Evolutionary conservation across 1,284 basidiomycete genomes (phyloP).

Genomic region (Athelia psychrophila): DNA sequence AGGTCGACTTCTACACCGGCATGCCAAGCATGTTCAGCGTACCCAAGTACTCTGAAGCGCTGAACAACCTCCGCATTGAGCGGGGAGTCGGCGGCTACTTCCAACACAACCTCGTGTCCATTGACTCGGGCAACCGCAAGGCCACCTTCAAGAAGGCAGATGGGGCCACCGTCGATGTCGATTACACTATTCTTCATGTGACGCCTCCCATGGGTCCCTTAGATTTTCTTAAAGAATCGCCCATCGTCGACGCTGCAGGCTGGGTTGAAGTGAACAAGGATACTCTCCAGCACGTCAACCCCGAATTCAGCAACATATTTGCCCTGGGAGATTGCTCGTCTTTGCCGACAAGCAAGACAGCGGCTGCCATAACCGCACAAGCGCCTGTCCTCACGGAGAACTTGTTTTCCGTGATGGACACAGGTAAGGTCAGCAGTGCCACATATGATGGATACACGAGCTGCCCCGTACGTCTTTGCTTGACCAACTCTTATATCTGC

Average conservation of each 20-base stretch:
- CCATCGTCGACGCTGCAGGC: conserved; percentile 78
- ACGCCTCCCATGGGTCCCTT: conserved; percentile 91
- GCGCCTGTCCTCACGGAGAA: conserved; percentile 94
- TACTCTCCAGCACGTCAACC: conserved; percentile 83
- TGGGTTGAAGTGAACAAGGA: conserved; percentile 86
- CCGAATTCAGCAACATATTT: conserved; percentile 82
- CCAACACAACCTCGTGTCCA: conserved; percentile 79
- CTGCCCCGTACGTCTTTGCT: conserved; percentile 59
- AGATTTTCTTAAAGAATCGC: conserved; percentile 77
- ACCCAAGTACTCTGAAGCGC: conserved; percentile 88
- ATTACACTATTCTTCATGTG: conserved; percentile 87
- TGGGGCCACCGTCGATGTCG: conserved; percentile 62
- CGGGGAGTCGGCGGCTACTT: conserved; percentile 83
- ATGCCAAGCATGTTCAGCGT: conserved; percentile 92
- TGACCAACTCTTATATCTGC: conserved; percentile 9
- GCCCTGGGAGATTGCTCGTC: conserved; percentile 89
- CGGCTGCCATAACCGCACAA: conserved; percentile 90
- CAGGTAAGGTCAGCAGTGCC: conserved; percentile 63
- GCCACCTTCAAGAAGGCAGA: conserved; percentile 85
- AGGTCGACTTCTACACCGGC: conserved; percentile 88
- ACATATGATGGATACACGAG: conserved; percentile 84
- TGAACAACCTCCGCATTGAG: conserved; percentile 75
- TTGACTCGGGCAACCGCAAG: conserved; percentile 67
- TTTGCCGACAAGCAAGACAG: conserved; percentile 94
- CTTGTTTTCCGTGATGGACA: conserved; percentile 71